Evolutionary conservation across 2,329 filamentous ascomycete genomes (phyloP), one percentile per base, ranked within the genome.

Genomic region (Elsinoe australis): DNA sequence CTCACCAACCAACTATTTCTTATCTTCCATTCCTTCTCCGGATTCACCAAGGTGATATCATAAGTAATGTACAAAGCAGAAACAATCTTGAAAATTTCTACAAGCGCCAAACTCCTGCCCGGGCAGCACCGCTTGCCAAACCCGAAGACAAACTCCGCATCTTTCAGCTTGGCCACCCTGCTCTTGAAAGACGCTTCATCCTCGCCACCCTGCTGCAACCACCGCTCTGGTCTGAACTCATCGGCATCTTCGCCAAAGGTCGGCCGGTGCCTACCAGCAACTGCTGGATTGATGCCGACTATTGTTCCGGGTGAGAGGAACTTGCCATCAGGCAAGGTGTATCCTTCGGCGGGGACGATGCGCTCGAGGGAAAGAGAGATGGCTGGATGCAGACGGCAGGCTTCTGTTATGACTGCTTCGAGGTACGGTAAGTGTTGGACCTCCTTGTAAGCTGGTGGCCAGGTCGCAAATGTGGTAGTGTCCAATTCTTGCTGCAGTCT

Each of bases 281-380:
- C 66, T 61, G 67, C 70, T 0, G 69, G 57, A 38, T 70, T 72
- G 28, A 71, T 62, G 6, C 69, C 70, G 7, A 72, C 60, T 5
- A 65, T 58, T 1, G 67, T 70, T 5, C 67, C 68, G 2, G 54
- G 58, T 0, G 66, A 65, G 26, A 70, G 54, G 31, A 60, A 54
- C 3, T 54, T 54, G 10, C 61, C 61, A n/a, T 56, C 26, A 6
- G 26, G 55, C 10, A 68, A 53, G 1, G 51, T 41, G 1, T 58
- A 45, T 0, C 65, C 62, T 4, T 51, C 55, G 0, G 36, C 24
- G 0, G 65, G 62, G 0, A 72, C 74, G 0, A 71, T 58, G 1
- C 75, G 70, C 55, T 76, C 71, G 12, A 76, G 69, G 0, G 67
- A 57, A 52, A 75, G 65, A 6, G 64, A 67, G 2, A 76, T 63